Percentiles rank a stretch among this genome's conserved stretches.
Conservation (phyloP, 2,329 filamentous ascomycete genomes). For the Fusarium secorum region DNA sequence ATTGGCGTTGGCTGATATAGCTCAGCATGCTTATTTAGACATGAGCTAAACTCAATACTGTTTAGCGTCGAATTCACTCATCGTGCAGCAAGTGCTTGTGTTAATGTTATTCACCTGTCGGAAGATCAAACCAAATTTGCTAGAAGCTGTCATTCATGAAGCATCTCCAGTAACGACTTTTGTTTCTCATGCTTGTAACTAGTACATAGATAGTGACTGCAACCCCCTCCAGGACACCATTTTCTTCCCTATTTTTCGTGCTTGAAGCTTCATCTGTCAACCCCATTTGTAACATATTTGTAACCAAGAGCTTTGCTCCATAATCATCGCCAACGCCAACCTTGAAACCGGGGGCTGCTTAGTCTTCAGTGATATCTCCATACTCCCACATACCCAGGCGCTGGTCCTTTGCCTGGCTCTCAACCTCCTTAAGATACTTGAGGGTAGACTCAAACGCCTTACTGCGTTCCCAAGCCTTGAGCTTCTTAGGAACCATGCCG, state of each 20-base stretch:
- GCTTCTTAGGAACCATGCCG: slow-evolving; percentile 90
- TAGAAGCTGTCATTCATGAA: not conserved
- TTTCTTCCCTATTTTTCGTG: slow-evolving; percentile 18
- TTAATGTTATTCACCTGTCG: slow-evolving; percentile 16
- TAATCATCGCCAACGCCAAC: not conserved
- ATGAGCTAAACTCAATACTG: slow-evolving; percentile 4
- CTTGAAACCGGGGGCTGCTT: slow-evolving; percentile 41
- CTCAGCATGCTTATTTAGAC: slow-evolving; percentile 11
- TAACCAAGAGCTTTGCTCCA: slow-evolving; percentile 14
- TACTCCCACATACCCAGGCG: slow-evolving; percentile 97
- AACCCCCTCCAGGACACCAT: slow-evolving; percentile 10
- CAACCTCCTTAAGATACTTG: slow-evolving; percentile 74
- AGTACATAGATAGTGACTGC: slow-evolving; percentile 14
- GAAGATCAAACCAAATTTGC: not conserved
- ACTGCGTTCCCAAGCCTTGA: slow-evolving; percentile 88
- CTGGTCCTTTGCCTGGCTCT: slow-evolving; percentile 80
- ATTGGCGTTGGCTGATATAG: slow-evolving; percentile 2
- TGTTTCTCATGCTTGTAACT: slow-evolving; percentile 1
- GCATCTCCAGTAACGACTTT: not conserved
- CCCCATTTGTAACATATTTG: slow-evolving; percentile 18
- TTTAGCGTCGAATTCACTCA: slow-evolving; percentile 6
- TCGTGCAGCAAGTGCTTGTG: not conserved
- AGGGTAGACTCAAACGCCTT: slow-evolving; percentile 74
- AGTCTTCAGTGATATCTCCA: slow-evolving; percentile 93
- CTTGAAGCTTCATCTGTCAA: slow-evolving; percentile 4